Conservation (phyloP, 2,329 filamentous ascomycete species). For the Fonsecaea erecta region DNA sequence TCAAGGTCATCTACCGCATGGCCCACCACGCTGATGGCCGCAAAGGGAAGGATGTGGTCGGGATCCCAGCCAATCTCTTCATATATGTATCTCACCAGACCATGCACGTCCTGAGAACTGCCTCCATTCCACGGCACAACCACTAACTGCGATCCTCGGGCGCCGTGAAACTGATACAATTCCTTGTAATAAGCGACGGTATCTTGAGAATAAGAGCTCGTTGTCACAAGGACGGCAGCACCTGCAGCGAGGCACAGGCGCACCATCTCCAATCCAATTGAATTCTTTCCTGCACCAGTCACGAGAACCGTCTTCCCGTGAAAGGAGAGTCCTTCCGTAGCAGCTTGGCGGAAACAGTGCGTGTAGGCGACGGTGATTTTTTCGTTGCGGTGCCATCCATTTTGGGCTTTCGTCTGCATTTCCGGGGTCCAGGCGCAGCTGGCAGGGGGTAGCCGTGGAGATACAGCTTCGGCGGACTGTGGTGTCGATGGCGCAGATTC, state of each 20-base stretch:
- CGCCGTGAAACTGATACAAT: slow-evolving; percentile 44
- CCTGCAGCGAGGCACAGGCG: slow-evolving; percentile 60
- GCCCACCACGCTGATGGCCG: slow-evolving; percentile 47
- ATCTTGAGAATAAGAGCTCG: slow-evolving; percentile 42
- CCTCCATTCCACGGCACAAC: slow-evolving; percentile 50
- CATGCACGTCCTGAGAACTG: slow-evolving; percentile 48
- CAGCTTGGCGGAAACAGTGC: slow-evolving; percentile 3
- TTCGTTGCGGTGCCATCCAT: too few relatives aligned
- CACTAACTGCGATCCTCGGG: slow-evolving; percentile 43
- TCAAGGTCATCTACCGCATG: slow-evolving; percentile 44
- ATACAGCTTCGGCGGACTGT: too few relatives aligned
- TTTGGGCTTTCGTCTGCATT: too few relatives aligned
- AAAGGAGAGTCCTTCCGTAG: slow-evolving; percentile 13
- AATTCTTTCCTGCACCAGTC: slow-evolving; percentile 58
- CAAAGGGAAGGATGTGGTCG: slow-evolving; percentile 51
- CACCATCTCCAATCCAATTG: slow-evolving; percentile 59
- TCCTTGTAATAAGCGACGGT: slow-evolving; percentile 44
- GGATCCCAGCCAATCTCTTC: slow-evolving; percentile 42
- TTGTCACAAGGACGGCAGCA: slow-evolving; percentile 50
- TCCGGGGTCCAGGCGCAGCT: too few relatives aligned
- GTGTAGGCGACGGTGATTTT: too few relatives aligned
- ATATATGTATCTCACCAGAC: slow-evolving; percentile 48
- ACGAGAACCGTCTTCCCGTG: slow-evolving; percentile 52
- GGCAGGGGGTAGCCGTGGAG: too few relatives aligned
- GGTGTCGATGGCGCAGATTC: too few relatives aligned